Conservation (phyloP, 1,284 basidiomycete genomes). For the Apiotrichum mycotoxinovorans region DNA sequence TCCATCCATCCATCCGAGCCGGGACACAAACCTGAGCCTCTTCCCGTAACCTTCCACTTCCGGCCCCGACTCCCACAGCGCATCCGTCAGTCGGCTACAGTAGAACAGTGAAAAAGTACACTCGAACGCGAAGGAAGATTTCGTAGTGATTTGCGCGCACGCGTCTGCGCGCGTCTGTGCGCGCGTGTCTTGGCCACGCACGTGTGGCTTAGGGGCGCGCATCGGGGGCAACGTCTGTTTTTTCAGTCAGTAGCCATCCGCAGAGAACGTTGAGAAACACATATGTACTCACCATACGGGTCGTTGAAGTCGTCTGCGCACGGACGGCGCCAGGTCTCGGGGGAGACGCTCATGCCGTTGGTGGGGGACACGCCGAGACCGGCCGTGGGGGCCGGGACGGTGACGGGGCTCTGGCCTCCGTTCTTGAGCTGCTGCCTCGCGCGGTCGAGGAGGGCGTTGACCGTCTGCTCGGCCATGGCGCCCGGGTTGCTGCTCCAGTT, state of each 20-base stretch:
- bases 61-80: too few relatives aligned
- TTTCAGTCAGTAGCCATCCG: not conserved
- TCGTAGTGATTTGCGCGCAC: too few relatives aligned
- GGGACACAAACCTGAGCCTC: too few relatives aligned
- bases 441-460: not conserved
- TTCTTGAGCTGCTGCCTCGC: not conserved
- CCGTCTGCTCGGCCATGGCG: not conserved
- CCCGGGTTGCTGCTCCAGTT: not conserved
- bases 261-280: too few relatives aligned
- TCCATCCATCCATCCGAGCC: too few relatives aligned
- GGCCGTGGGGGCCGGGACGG: not conserved
- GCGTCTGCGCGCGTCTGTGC: not conserved
- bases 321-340: conserved; percentile 1
- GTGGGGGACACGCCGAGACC: not conserved
- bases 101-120: not conserved
- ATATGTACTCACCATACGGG: not conserved
- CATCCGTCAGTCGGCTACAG: not conserved
- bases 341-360: not conserved
- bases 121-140: not conserved
- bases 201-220: conserved; percentile 1
- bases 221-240: conserved; percentile 1
- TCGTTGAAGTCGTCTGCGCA: conserved; percentile 4
- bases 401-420: not conserved
- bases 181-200: too few relatives aligned
- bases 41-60: too few relatives aligned